Percentiles rank a stretch among this genome's conserved stretches.
These are phyloP conservation scores for Penicillium canescens DNA, from an alignment of 495 filamentous ascomycete genomes.

Conservation along the genomic window DNA sequence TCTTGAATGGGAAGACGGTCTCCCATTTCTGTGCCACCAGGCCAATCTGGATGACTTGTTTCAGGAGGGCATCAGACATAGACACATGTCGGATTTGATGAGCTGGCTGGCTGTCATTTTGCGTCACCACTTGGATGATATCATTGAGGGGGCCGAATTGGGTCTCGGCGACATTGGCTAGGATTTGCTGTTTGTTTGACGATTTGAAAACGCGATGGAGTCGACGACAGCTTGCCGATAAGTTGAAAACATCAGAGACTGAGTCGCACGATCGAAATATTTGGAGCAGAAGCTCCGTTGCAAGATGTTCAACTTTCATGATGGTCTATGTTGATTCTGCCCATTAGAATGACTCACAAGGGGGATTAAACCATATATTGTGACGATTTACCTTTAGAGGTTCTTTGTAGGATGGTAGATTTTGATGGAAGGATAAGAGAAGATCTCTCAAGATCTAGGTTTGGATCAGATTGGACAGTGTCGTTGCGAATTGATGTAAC, in stretches of 20 bases:
- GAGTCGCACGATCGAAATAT: slow-evolving; percentile 57
- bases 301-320: slow-evolving; percentile 52
- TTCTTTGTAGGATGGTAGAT: neutral
- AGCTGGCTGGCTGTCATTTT: slow-evolving; percentile 56
- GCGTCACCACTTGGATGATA: slow-evolving; percentile 59
- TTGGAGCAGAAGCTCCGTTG: slow-evolving; percentile 63
- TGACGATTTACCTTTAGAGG: slow-evolving; percentile 7
- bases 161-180: slow-evolving; percentile 50
- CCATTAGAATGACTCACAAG: neutral
- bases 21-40: slow-evolving; percentile 63
- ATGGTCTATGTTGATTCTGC: slow-evolving; percentile 18
- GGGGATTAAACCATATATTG: neutral
- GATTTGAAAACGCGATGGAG: slow-evolving; percentile 54
- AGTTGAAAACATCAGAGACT: slow-evolving; percentile 53
- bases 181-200: slow-evolving; percentile 53
- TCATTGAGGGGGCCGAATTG: slow-evolving; percentile 64
- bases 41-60: slow-evolving; percentile 59
- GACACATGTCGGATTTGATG: slow-evolving; percentile 48
- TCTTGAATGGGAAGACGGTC: slow-evolving; percentile 65
- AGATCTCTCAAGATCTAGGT: neutral
- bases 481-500: slow-evolving; percentile 36
- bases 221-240: slow-evolving; percentile 54
- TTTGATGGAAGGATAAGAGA: neutral
- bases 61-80: slow-evolving; percentile 55
- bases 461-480: slow-evolving; percentile 14